These are phyloP conservation scores for Talaromyces albobiverticillius DNA, from an alignment of 2,329 filamentous ascomycete species.

Conservation along the genomic window DNA sequence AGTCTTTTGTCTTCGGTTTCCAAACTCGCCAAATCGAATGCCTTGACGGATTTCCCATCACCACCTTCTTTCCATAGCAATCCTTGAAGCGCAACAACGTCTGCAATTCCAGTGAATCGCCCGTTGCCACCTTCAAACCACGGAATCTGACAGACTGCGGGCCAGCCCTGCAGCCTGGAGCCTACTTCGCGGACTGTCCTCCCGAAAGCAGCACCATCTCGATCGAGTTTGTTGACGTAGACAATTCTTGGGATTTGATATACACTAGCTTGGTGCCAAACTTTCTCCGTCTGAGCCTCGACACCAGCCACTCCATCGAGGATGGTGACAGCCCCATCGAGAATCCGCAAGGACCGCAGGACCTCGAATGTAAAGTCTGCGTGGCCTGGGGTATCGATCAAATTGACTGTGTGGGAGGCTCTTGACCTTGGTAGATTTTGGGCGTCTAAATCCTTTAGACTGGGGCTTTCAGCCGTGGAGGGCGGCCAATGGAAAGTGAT, in stretches of 20 bases:
- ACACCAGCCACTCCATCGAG: conserved; percentile 90
- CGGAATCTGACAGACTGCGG: conserved; percentile 88
- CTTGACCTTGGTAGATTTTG: conserved; percentile 49
- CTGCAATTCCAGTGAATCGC: conserved; percentile 76
- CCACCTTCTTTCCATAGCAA: conserved; percentile 68
- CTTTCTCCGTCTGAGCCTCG: conserved; percentile 94
- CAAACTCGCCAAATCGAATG: conserved; percentile 56
- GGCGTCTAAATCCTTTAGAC: conserved; percentile 26
- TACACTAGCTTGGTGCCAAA: conserved; percentile 85
- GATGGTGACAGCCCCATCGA: conserved; percentile 90
- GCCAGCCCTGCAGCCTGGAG: conserved; percentile 74
- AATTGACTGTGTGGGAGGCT: conserved; percentile 70
- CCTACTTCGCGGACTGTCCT: conserved; percentile 84
- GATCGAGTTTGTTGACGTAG: conserved; percentile 82
- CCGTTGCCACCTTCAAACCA: conserved; percentile 79
- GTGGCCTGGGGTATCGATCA: conserved; percentile 95
- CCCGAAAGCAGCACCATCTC: conserved; percentile 77
- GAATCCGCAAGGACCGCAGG: conserved; percentile 78
- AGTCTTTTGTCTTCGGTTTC: conserved; percentile 49
- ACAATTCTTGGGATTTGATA: conserved; percentile 81
- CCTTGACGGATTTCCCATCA: conserved; percentile 62
- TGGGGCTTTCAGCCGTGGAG: conserved; percentile 17
- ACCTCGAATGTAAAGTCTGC: conserved; percentile 98
- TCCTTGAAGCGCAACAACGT: conserved; percentile 72
- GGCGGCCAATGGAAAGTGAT: conserved; percentile 94